Evolutionary conservation across 2,329 filamentous ascomycete genomes (phyloP), one percentile per base, ranked within the genome.

Genomic region (Escovopsis weberi): DNA sequence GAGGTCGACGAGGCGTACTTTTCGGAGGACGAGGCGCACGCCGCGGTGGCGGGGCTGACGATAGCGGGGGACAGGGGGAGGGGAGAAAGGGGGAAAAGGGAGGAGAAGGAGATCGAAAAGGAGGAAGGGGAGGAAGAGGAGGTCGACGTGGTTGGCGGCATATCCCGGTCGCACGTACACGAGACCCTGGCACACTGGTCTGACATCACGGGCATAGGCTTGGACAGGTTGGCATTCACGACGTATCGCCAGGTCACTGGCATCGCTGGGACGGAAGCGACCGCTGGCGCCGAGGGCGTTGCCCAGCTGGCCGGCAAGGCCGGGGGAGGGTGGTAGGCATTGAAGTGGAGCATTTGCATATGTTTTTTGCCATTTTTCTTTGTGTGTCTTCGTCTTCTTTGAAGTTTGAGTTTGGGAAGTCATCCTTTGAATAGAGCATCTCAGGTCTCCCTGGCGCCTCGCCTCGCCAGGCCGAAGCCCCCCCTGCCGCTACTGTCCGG

Each of bases 211-310:
- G 76, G 75, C 42, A 77, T 94, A 50, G 70, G 75, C 26, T 63
- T 83, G 55, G 75, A 80, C 47, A 85, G 73, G 57, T 66, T 98
- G 55, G 76, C 79, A 44, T 85, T 82, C 60, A 98, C 91, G 44
- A 93, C 78, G 41, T 98, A 85, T 66, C 78, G 91, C 48, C 81
- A 88, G 62, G 89, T 98, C 19, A 80, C 95, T 54, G 95, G 89
- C 64, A 86, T 96, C 59, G 86, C 98, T 37, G 91, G 91, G 40
- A 94, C 91, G 65, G 71, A 75, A 49, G 66, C 73, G 59, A 68
- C 70, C 46, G 68, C 70, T 46, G 82, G 87, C 57, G 81, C 84
- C 37, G 83, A 93, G 56, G 76, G 80, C 46, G 88, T 94, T 35
- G 82, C 87, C 45, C 86, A 91, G 56, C 70, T 98, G 55, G 89